phyloP scores from a whole-genome alignment of 2,329 filamentous ascomycete species.

The Colletotrichum tropicale region DNA sequence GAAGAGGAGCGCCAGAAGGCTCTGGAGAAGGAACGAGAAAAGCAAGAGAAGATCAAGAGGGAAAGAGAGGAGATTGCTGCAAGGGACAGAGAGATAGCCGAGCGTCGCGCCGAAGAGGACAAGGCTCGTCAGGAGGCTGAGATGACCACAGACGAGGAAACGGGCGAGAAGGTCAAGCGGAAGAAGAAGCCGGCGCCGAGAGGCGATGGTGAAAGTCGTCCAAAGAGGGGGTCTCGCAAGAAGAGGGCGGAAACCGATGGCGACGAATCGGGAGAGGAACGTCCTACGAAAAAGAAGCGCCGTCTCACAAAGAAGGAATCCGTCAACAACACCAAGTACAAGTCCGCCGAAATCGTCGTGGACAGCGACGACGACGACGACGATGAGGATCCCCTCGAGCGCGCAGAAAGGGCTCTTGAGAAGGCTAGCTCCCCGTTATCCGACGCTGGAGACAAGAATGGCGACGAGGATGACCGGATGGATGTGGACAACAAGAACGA shows the following conservation, averaged over 20 bases:
- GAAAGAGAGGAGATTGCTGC: constrained; percentile 84
- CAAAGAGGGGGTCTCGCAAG: constrained; percentile 65
- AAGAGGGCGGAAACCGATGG: constrained; percentile 46
- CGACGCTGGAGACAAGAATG: constrained; percentile 33
- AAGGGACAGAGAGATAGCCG: constrained; percentile 74
- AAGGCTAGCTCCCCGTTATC: constrained; percentile 37
- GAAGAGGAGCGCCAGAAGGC: constrained; percentile 77
- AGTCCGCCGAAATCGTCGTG: constrained; percentile 83
- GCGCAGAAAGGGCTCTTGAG: constrained; percentile 46
- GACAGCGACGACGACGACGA: constrained; percentile 71
- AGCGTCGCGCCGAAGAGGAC: constrained; percentile 74
- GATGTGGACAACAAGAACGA: constrained; percentile 52
- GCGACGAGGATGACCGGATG: constrained; percentile 48
- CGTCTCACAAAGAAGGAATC: constrained; percentile 56
- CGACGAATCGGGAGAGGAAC: constrained; percentile 52
- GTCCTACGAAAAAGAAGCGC: constrained; percentile 66
- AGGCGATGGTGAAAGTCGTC: constrained; percentile 31
- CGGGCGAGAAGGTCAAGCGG: constrained; percentile 79
- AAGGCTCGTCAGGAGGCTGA: constrained; percentile 73
- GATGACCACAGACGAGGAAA: constrained; percentile 81
- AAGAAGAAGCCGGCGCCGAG: constrained; percentile 65
- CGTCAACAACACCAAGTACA: constrained; percentile 67
- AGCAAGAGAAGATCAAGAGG: constrained; percentile 81
- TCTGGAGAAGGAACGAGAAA: constrained; percentile 73
- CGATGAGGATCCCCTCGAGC: constrained; percentile 48